Evolutionary conservation across 148 eudicot species (phyloP).

Genomic region (Fagopyrum esculentum): DNA sequence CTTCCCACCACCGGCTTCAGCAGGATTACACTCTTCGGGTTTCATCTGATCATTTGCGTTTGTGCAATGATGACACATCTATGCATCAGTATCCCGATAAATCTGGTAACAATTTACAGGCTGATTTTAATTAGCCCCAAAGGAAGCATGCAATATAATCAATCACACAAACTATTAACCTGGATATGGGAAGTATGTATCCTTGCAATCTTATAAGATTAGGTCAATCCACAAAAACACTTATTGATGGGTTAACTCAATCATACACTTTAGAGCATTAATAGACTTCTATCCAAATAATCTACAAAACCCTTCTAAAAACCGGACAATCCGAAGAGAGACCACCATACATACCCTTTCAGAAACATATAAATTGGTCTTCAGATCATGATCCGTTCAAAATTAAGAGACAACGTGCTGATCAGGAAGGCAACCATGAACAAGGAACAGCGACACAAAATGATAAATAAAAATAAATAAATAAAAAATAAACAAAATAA

Average conservation of each 20-base stretch:
- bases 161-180: background rate
- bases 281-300: background rate
- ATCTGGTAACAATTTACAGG: background rate
- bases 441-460: constrained; percentile 1
- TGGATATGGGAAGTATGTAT: background rate
- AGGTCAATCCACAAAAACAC: background rate
- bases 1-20: constrained; percentile 17
- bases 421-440: background rate
- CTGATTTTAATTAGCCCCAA: background rate
- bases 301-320: background rate
- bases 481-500: background rate
- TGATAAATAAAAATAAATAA: background rate
- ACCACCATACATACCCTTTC: background rate
- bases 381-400: constrained; percentile 6
- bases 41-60: constrained; percentile 34
- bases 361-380: background rate
- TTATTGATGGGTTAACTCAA: background rate
- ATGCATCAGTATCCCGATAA: constrained; percentile 20
- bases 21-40: constrained; percentile 26
- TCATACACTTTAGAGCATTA: background rate
- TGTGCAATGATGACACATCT: constrained; percentile 34
- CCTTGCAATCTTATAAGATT: background rate
- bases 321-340: background rate
- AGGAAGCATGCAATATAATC: background rate
- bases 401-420: background rate